Evolutionary conservation across 805 yeast genomes (phyloP), one percentile per base, ranked within the genome.

Genomic region (Yamadazyma insecticola): DNA sequence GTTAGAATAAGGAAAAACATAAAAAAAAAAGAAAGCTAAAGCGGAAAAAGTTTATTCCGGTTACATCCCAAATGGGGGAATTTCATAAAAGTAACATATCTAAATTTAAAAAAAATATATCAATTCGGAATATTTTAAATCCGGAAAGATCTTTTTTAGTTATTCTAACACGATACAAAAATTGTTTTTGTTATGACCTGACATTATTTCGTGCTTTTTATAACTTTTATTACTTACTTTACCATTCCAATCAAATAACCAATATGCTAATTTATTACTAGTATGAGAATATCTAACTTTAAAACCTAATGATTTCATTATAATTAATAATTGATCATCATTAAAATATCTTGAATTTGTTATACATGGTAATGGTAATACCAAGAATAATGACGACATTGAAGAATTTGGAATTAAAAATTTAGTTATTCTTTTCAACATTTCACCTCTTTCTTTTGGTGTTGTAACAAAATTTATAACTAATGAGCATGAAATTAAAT

Each of bases 381-480:
- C 97, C 9, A 88, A 53, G 20, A 66, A 48, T 4, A 74, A 63
- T 3, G 53, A 36, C n/a, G n/a, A n/a, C n/a, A n/a, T n/a, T n/a
- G n/a, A n/a, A 5, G 43, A 31, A 4, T 18, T 15, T 10, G 31
- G 25, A 22, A 55, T 57, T 22, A 89, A 58, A 47, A 85, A 89
- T 16, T 60, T 35, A 4, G 74, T 58, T 7, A 86, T 72, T 33
- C 82, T 51, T 21, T 49, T 47, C 40, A 88, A 60, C 97, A 90
- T 90, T 4, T 70, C 72, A 2, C 97, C 97, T 32, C 98, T 60
- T 10, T 60, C 72, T 6, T 45, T 47, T 0, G 89, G 76, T 1
- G 75, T 74, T 0, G 96, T 85, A 1, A 90, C 96, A 57, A 85
- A 90, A 51, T 90, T 90, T 10, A 90, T 62, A 22, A 90, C 98